Conservation (phyloP, 1,284 basidiomycete species). For the Ceratobasidium sp. region DNA sequence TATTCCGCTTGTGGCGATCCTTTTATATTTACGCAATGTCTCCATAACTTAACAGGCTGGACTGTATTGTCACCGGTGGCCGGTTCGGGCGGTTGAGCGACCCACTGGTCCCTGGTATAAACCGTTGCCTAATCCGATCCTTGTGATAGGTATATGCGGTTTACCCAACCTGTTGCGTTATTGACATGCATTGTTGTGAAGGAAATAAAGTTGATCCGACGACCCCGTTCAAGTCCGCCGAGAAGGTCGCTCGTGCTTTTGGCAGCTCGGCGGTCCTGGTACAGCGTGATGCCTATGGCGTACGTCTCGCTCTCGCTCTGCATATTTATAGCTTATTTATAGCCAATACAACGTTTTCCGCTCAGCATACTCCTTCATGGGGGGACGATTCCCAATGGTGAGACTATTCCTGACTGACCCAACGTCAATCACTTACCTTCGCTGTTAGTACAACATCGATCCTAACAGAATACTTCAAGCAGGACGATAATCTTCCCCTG, state of each 20-base stretch:
- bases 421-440: too few species aligned
- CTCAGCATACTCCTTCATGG: not conserved
- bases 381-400: too few species aligned
- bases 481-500: too few species aligned
- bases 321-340: too few species aligned
- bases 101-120: not conserved
- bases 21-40: not conserved
- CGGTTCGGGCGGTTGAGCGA: not conserved
- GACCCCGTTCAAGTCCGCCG: slow-evolving; percentile 22
- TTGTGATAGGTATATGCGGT: slow-evolving; percentile 28
- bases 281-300: slow-evolving; percentile 22
- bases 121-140: not conserved
- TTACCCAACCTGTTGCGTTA: too few species aligned
- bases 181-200: not conserved
- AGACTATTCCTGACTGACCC: too few species aligned
- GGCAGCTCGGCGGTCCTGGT: slow-evolving; percentile 15
- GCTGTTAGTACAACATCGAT: too few species aligned
- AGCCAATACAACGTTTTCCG: not conserved
- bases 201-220: slow-evolving; percentile 27
- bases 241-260: slow-evolving; percentile 6
- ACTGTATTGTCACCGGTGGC: slow-evolving; percentile 2
- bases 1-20: not conserved
- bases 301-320: not conserved
- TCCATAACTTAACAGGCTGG: not conserved
- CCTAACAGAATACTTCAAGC: too few species aligned